These are phyloP conservation scores for Pseudopithomyces chartarum DNA, from an alignment of 2,329 filamentous ascomycete species.

Conservation along the genomic window DNA sequence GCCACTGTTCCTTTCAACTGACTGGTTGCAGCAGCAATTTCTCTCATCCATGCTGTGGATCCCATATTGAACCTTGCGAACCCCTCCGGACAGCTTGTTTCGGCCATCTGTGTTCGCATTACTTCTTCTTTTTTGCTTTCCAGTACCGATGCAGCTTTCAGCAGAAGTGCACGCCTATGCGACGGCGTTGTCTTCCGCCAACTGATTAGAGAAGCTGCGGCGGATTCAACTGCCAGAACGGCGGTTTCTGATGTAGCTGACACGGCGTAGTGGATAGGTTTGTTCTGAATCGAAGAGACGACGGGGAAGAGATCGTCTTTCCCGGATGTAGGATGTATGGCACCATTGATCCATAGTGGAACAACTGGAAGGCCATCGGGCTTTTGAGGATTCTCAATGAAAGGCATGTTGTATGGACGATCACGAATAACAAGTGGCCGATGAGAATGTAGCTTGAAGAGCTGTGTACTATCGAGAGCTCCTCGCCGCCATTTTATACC, in stretches of 20 bases:
- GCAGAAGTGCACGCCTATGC: conserved; percentile 69
- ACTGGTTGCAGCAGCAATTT: conserved; percentile 48
- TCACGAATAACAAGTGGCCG: too few species aligned
- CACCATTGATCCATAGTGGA: conserved; percentile 52
- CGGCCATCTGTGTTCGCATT: conserved; percentile 59
- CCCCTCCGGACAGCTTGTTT: conserved; percentile 56
- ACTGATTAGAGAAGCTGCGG: conserved; percentile 66
- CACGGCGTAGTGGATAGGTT: conserved; percentile 59
- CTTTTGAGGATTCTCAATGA: not conserved
- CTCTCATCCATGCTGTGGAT: conserved; percentile 50
- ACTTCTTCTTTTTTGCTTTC: conserved; percentile 63
- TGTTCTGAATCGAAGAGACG: conserved; percentile 56
- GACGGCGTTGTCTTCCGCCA: conserved; percentile 69
- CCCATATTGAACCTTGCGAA: conserved; percentile 45
- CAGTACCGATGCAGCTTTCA: conserved; percentile 69
- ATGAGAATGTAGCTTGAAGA: too few species aligned
- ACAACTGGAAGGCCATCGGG: conserved; percentile 20
- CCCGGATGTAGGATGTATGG: conserved; percentile 46
- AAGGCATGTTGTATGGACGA: conserved; percentile 2
- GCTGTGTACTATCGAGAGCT: too few species aligned
- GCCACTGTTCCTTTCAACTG: conserved; percentile 46
- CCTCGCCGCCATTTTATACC: too few species aligned
- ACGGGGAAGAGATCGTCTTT: conserved; percentile 56
- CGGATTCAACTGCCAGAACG: conserved; percentile 60
- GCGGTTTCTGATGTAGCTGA: conserved; percentile 60